Evolutionary conservation across 1,284 basidiomycete species (phyloP), one percentile per base, ranked within the genome.

Genomic region (Boletus sp.): DNA sequence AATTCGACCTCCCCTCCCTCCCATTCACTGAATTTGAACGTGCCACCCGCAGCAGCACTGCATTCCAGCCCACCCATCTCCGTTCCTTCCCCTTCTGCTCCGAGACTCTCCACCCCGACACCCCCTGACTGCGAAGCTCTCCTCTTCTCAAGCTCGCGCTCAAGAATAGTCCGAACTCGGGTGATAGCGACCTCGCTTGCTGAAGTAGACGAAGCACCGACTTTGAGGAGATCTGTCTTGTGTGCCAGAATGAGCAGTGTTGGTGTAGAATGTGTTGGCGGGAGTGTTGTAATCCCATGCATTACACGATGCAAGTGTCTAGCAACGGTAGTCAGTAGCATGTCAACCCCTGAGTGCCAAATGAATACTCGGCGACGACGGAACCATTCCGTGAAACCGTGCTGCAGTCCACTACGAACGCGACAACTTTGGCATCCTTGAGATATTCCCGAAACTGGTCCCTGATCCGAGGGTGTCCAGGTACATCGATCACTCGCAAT

Each of bases 131-230:
- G 78, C 0, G 84, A 77, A 4, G 67, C 68, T 41, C 82, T 72
- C 29, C 88, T 76, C 63, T 85, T 88, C 62, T 89, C 86, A 12
- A 91, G 74, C 59, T 91, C 88, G 40, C 88, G 80, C 59, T 91
- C 88, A 41, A 91, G 78, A 49, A 91, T 76, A 1, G 78, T 78
- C 37, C 80, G 81, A 8, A 88, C 84, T 22, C 88, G 80, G 43
- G 75, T 78, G 37, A 84, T 71, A 4, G 85, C 87, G 8, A 86
- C 69, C 12, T 75, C 72, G 4, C 72, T 53, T n/a, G 67, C 66
- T 1, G 72, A 65, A n/a, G 64, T 67, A 2, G 75, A 64, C 14
- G 78, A 68, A 0, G 68, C 53, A 4, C 76, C 69, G n/a, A 66
- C 58, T 51, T 79, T 84, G 50, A 90, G 69, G 1, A 87, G 69